Evolutionary conservation across 441 rosid genomes (phyloP).

Genomic region (Populus hybrid): DNA sequence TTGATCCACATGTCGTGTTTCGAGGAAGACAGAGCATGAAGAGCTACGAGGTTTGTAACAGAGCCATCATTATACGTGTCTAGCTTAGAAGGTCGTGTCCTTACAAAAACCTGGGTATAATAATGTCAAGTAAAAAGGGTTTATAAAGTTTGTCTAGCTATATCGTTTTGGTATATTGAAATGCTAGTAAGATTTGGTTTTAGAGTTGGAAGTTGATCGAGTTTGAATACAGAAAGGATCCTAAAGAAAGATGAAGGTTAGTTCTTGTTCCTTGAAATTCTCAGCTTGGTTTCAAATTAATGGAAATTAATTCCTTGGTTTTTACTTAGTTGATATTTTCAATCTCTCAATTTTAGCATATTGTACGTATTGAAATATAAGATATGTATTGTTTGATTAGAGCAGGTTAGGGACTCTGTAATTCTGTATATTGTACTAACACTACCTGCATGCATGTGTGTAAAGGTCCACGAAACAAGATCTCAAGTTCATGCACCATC

Average conservation of each 20-base stretch:
- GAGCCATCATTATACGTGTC: slow-evolving; percentile 18
- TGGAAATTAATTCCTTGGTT: background rate
- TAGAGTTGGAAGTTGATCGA: background rate
- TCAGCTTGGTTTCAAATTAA: background rate
- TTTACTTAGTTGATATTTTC: background rate
- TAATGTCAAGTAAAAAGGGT: background rate
- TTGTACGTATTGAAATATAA: background rate
- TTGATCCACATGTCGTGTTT: slow-evolving; percentile 35
- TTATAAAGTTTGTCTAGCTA: background rate
- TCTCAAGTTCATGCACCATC: slow-evolving; percentile 49
- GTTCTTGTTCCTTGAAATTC: background rate
- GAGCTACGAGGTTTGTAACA: slow-evolving; percentile 9
- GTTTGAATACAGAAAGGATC: background rate
- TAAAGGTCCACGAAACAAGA: slow-evolving; percentile 74
- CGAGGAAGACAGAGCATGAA: slow-evolving; percentile 28
- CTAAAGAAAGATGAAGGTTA: slow-evolving; percentile 22
- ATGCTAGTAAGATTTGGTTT: background rate
- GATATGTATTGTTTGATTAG: background rate
- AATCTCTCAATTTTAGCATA: background rate
- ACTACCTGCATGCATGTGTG: background rate
- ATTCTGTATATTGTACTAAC: background rate
- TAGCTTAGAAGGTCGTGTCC: background rate
- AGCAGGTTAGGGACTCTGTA: background rate
- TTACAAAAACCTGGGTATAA: background rate
- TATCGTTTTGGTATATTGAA: background rate